Conservation (phyloP, 23 red algal genomes). For the Porphyridium purpureum region DNA sequence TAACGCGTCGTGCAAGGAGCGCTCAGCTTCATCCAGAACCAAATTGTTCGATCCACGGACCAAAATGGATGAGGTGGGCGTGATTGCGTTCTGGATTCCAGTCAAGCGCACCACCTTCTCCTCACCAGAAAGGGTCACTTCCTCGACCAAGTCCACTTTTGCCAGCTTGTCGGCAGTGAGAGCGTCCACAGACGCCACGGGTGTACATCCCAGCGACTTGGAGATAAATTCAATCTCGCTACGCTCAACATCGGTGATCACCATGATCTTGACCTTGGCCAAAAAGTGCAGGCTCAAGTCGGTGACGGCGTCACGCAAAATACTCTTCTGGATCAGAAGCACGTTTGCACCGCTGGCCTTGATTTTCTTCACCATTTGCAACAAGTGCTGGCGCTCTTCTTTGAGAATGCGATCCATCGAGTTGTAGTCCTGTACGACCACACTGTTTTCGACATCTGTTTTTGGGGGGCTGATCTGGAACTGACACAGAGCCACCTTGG, state of each 20-base stretch:
- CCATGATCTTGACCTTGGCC: slow-evolving; percentile 99
- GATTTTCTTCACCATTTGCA: slow-evolving; percentile 88
- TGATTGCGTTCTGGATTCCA: slow-evolving; percentile 17
- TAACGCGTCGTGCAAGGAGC: slow-evolving; percentile 90
- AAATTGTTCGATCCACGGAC: slow-evolving; percentile 84
- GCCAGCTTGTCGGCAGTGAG: slow-evolving; percentile 83
- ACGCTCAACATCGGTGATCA: slow-evolving; percentile 80
- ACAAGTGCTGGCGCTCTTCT: slow-evolving; percentile 83
- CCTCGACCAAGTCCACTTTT: slow-evolving; percentile 93
- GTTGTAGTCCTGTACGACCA: slow-evolving; percentile 95
- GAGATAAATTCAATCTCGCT: slow-evolving; percentile 86
- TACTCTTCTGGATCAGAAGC: slow-evolving; percentile 92
- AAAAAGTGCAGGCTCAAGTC: slow-evolving; percentile 94
- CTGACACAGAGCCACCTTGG: slow-evolving; percentile 86
- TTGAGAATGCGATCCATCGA: slow-evolving; percentile 89
- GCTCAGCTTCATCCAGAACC: slow-evolving; percentile 88
- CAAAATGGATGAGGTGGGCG: slow-evolving; percentile 57
- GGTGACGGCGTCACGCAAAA: slow-evolving; percentile 84
- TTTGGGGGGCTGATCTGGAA: slow-evolving; percentile 88
- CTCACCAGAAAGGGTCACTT: slow-evolving; percentile 30
- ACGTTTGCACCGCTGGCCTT: slow-evolving; percentile 90
- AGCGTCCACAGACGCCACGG: slow-evolving; percentile 73
- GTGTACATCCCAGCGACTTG: slow-evolving; percentile 77
- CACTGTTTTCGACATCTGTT: slow-evolving; percentile 92
- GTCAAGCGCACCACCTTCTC: slow-evolving; percentile 76